phyloP scores from a whole-genome alignment of 805 yeast genomes.

The Kodamaea kaohsiungensis region DNA sequence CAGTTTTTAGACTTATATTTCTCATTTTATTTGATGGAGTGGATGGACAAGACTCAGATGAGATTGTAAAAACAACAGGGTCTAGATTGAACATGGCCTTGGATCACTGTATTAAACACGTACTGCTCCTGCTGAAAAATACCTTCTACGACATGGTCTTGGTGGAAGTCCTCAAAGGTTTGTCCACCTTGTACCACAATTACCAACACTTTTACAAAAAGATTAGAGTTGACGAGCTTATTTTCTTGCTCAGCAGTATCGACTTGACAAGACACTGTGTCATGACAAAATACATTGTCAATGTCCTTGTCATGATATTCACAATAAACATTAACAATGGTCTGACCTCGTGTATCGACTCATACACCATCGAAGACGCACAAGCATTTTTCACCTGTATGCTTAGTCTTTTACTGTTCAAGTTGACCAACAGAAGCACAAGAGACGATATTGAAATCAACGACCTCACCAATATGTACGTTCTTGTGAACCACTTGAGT shows the following conservation, averaged over 20 bases:
- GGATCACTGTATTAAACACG: slow-evolving; percentile 16
- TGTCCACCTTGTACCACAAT: slow-evolving; percentile 27
- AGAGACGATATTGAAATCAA: slow-evolving; percentile 10
- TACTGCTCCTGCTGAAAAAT: slow-evolving; percentile 11
- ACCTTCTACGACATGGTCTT: slow-evolving; percentile 5
- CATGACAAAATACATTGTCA: slow-evolving; percentile 11
- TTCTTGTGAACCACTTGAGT: slow-evolving; percentile 12
- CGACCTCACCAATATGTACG: slow-evolving; percentile 12
- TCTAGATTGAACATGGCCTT: slow-evolving; percentile 14
- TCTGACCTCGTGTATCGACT: slow-evolving; percentile 6
- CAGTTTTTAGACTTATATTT: slow-evolving; percentile 25
- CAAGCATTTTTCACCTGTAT: slow-evolving; percentile 8
- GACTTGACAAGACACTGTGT: slow-evolving; percentile 4
- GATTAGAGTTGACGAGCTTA: slow-evolving; percentile 2
- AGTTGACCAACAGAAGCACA: neutral
- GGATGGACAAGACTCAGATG: slow-evolving; percentile 1
- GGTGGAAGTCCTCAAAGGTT: slow-evolving; percentile 26
- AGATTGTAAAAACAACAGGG: neutral
- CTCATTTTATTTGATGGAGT: slow-evolving; percentile 26
- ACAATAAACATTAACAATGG: slow-evolving; percentile 6
- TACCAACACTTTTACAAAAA: slow-evolving; percentile 8
- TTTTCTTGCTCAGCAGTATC: slow-evolving; percentile 4
- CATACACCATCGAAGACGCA: neutral
- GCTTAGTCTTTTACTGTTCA: slow-evolving; percentile 8
- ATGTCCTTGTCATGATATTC: slow-evolving; percentile 10